Evolutionary conservation across 495 filamentous ascomycete genomes (phyloP), one percentile per base, ranked within the genome.

Genomic region (Sphaerosporella brunnea): DNA sequence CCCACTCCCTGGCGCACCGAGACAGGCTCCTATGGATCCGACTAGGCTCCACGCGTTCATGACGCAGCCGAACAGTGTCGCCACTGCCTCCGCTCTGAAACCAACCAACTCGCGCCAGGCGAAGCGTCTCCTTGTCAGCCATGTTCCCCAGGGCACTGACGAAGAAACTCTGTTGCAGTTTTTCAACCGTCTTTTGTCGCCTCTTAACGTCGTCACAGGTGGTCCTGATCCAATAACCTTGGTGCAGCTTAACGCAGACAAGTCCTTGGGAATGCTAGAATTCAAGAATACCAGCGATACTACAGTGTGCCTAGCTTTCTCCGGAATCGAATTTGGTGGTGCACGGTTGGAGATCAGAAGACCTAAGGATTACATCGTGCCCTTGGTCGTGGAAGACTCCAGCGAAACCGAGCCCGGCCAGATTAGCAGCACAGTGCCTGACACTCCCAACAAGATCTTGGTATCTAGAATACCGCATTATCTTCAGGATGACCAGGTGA

Each of bases 301-400:
- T 26, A 99, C 90, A 5, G 77, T 94, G 47, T 90, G 82, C 7
- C 66, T 95, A 50, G 87, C 90, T 2, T 66, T 99, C 25, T 86
- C 95, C 51, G 86, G 88, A 37, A 84, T 87, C 44, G 69, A 72
- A 16, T 94, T 94, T 81, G 79, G 83, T 36, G 81, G 82, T 18
- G 73, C 73, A 32, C 75, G 78, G 40, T 70, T 99, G 44, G 73
- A 80, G 30, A 84, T 99, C 51, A 79, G 80, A 45, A 74, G 90
- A 35, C 90, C 90, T 7, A 95, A 92, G 66, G 92, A 99, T 62
- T 99, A 99, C 64, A 95, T 99, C 61, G 84, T 90, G 21, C 92
- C 90, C 21, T 75, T 79, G 26, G 67, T 77, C 28, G 69, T 73
- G n/a, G 82, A 86, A 44, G 82, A 90, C 11, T 40, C 42, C 10